Conservation (phyloP, 2,329 filamentous ascomycete genomes). For the Rasamsonia emersonii region DNA sequence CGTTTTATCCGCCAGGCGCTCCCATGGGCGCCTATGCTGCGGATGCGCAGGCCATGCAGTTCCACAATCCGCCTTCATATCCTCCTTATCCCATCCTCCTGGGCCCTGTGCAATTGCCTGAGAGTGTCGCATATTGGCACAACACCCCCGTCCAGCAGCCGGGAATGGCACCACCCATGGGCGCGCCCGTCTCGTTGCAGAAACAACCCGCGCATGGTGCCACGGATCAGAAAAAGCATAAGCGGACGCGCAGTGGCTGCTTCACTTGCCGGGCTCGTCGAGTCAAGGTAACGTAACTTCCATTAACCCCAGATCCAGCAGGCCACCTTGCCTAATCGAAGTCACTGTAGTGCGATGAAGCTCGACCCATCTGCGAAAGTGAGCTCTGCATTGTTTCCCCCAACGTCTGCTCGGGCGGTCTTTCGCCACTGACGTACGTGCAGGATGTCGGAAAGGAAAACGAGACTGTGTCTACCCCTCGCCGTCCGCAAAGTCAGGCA, state of each 20-base stretch:
- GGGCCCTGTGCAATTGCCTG: constrained; percentile 29
- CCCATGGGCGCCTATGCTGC: too few species aligned
- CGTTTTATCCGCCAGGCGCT: too few species aligned
- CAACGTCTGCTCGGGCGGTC: constrained; percentile 1
- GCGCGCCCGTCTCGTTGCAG: constrained; percentile 18
- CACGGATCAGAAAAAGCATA: constrained; percentile 75
- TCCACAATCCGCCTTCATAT: constrained; percentile 16
- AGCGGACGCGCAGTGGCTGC: constrained; percentile 86
- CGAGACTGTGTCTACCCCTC: constrained; percentile 87
- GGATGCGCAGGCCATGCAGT: constrained; percentile 7
- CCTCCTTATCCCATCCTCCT: constrained; percentile 27
- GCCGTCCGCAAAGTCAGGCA: constrained; percentile 38
- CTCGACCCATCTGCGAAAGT: constrained; percentile 74
- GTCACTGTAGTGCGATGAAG: constrained; percentile 72
- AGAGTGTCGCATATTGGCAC: constrained; percentile 38
- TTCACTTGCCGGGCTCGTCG: constrained; percentile 82
- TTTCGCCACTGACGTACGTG: constrained; percentile 5
- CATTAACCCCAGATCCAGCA: constrained; percentile 1
- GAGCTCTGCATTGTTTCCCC: constrained; percentile 21
- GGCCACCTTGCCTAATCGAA: constrained; percentile 10
- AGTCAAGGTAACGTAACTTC: constrained; percentile 53
- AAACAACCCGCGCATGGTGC: constrained; percentile 23
- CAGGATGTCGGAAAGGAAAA: constrained; percentile 82
- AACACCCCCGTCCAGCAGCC: constrained; percentile 17
- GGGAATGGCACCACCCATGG: constrained; percentile 7